A percentile compares a stretch with the other conserved stretches of the same genome.
phyloP scores from a whole-genome alignment of 805 yeast genomes.

The Candida khao-thaluensis region DNA sequence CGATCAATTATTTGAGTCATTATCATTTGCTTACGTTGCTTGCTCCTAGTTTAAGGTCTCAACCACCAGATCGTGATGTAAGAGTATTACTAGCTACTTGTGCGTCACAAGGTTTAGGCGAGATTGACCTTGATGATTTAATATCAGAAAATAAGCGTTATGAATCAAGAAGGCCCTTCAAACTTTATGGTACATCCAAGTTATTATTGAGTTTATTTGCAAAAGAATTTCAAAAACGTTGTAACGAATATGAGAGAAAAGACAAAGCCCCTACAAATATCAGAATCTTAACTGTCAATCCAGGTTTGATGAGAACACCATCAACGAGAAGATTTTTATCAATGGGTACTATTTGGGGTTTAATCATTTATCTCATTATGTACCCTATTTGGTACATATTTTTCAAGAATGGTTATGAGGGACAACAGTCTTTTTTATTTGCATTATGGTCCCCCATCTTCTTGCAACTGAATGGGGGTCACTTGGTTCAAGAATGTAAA shows the following conservation, averaged over 20 bases:
- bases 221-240: slow-evolving; percentile 70
- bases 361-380: slow-evolving; percentile 58
- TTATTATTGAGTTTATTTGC: slow-evolving; percentile 72
- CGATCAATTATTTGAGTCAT: slow-evolving; percentile 77
- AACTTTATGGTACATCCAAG: slow-evolving; percentile 79
- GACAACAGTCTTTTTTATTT: slow-evolving; percentile 74
- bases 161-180: slow-evolving; percentile 65
- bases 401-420: slow-evolving; percentile 71
- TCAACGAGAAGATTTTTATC: slow-evolving; percentile 76
- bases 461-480: slow-evolving; percentile 60
- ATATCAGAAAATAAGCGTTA: slow-evolving; percentile 61
- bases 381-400: slow-evolving; percentile 85
- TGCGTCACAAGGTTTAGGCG: slow-evolving; percentile 71
- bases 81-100: slow-evolving; percentile 79
- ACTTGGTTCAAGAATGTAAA: slow-evolving; percentile 71
- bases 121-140: slow-evolving; percentile 60
- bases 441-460: slow-evolving; percentile 73
- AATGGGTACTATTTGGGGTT: slow-evolving; percentile 66
- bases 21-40: slow-evolving; percentile 76
- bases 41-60: slow-evolving; percentile 81
- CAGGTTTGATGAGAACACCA: slow-evolving; percentile 89
- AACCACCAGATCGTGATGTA: slow-evolving; percentile 94
- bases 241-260: slow-evolving; percentile 58
- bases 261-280: slow-evolving; percentile 73
- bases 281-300: slow-evolving; percentile 75